Evolutionary conservation across 2,329 filamentous ascomycete genomes (phyloP).

Genomic region (Chaetomium sp.): DNA sequence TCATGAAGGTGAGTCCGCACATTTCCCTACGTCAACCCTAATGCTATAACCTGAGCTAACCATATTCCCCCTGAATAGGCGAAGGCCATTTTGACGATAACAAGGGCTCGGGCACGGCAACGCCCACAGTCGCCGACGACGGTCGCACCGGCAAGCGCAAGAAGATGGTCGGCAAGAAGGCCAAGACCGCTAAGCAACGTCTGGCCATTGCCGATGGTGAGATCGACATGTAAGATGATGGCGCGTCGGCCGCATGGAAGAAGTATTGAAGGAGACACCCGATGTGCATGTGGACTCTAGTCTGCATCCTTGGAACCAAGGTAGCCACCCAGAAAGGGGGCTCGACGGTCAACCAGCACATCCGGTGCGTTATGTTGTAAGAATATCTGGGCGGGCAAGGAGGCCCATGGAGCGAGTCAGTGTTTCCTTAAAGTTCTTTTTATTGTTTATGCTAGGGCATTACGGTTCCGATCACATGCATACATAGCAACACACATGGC

Average conservation of each 20-base stretch:
- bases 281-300: too few relatives aligned
- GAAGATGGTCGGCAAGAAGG: slow-evolving; percentile 47
- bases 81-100: slow-evolving; percentile 95
- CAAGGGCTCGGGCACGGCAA: slow-evolving; percentile 79
- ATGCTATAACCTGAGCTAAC: not conserved
- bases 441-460: too few relatives aligned
- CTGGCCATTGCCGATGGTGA: slow-evolving; percentile 61
- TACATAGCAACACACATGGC: too few relatives aligned
- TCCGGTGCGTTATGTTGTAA: not conserved
- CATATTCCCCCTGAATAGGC: slow-evolving; percentile 45
- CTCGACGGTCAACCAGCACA: too few relatives aligned
- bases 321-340: too few relatives aligned
- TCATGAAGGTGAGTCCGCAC: slow-evolving; percentile 74
- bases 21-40: not conserved
- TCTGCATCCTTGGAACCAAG: too few relatives aligned
- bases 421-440: too few relatives aligned
- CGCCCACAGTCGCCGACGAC: slow-evolving; percentile 57
- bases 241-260: too few relatives aligned
- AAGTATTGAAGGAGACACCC: too few relatives aligned
- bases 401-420: too few relatives aligned
- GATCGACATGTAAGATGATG: slow-evolving; percentile 28
- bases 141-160: slow-evolving; percentile 49
- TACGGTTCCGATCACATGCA: too few relatives aligned
- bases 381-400: not conserved
- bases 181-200: slow-evolving; percentile 63